Evolutionary conservation across 805 yeast species (phyloP), one percentile per base, ranked within the genome.

Genomic region (Alloascoidea africana): DNA sequence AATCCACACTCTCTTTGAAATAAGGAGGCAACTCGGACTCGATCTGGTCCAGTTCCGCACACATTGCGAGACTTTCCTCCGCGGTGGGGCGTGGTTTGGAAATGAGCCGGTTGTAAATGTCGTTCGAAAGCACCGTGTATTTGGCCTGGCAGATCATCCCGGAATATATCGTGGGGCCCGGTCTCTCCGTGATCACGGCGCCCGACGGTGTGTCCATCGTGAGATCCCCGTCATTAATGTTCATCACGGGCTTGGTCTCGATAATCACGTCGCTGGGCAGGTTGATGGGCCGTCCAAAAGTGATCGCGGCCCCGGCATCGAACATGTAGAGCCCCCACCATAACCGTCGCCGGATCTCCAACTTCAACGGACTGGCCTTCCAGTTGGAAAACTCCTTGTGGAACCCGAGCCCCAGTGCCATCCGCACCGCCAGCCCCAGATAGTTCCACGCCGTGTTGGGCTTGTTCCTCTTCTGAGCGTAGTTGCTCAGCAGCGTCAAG

Each of bases 401-500:
- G 17, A 76, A 54, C 3, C 84, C 86, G 32, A 77, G 51, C 0
- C 79, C 74, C 45, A 71, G 58, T 0, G 84, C 82, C 78, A 76
- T 74, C 42, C 79, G 59, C 5, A 73, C 65, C 0, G 81, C 76
- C 14, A 73, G 56, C 8, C 85, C 84, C 27, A 74, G 55, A 44
- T 70, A 73, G 46, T 72, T 72, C 79, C 83, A 77, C 16, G 78
- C 77, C 0, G 82, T 67, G 51, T 76, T 76, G 39, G 79, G 76
- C 45, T 72, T 73, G 46, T 75, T 71, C 36, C 80, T 62, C 53
- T 73, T 73, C 48, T 73, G 81, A 6, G 72, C 68, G 53, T 76
- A 78, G 44, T 70, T 70, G 40, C 78, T 66, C 37, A 78, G 51
- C 27, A 76, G 49, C 3, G 72, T 61, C 27, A 73, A 55, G 1